A percentile compares a stretch with the other conserved stretches of the same genome.
phyloP scores from a whole-genome alignment of 1,284 basidiomycete genomes.

The Ceratobasidium sp. region DNA sequence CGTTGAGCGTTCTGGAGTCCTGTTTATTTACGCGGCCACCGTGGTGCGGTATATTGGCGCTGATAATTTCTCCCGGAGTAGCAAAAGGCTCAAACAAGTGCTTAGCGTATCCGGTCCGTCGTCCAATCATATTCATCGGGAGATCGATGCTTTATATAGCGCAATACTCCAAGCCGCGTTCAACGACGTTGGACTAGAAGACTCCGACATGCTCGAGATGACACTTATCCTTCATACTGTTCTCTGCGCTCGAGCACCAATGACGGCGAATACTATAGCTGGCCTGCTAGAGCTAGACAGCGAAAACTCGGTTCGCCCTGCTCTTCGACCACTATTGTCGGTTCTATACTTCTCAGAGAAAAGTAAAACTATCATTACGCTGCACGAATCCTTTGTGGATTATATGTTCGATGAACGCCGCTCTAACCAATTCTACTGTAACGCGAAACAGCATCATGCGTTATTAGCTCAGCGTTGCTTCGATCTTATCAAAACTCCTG shows the following conservation, averaged over 20 bases:
- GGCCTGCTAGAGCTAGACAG: not conserved
- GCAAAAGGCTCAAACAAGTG: not conserved
- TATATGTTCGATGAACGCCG: not conserved
- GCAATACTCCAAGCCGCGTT: not conserved
- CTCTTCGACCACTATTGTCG: not conserved
- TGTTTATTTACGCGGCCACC: constrained; percentile 23
- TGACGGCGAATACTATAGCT: not conserved
- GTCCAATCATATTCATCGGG: not conserved
- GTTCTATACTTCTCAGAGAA: not conserved
- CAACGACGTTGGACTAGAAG: not conserved
- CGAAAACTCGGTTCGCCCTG: not conserved
- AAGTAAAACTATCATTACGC: not conserved
- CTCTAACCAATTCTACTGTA: not conserved
- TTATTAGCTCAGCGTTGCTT: not conserved
- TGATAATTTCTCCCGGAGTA: not conserved
- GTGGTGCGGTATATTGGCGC: not conserved
- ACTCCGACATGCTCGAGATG: not conserved
- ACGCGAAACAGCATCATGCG: not conserved
- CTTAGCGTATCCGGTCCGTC: not conserved
- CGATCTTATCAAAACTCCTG: not conserved
- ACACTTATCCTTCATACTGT: not conserved
- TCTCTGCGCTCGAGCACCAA: not conserved
- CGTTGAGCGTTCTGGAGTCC: not conserved
- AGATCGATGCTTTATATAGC: not conserved
- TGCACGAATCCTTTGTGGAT: not conserved